Evolutionary conservation across 139 green algal species (phyloP), one percentile per base, ranked within the genome.

Genomic region (Chlamydomonas sp.): DNA sequence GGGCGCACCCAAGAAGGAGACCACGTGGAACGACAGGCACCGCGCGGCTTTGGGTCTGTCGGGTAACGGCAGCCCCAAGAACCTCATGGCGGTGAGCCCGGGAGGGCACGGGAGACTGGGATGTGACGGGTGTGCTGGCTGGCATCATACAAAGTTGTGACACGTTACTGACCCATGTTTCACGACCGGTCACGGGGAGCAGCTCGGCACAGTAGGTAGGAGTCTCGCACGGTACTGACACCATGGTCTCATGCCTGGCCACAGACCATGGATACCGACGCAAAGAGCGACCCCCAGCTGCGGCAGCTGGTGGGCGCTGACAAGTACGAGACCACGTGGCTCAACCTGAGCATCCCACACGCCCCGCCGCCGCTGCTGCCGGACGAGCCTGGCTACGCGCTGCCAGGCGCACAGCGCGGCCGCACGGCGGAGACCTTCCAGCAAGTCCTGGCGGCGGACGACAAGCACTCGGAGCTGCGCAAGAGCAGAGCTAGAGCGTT

Each of bases 271-370:
- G 62, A 62, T 6, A 87, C 62, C 10, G 2, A 12, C 14, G 73
- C 80, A 31, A 14, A 57, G 12, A 20, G 61, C n/a, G 59, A 80
- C 15, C 60, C 60, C 1, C 60, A 15, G 8, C 59, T 80, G 6
- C 57, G 3, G 3, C 3, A 61, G 10, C 60, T 87, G 62, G 83
- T 87, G 73, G 83, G 9, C 10, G 72, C n/a, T n/a, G 16, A 64
- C 0, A 15, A 15, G 31, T 80, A 80, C 71, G 57, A n/a, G 4
- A 86, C 71, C 15, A 62, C 0, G 14, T 86, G 69, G 82, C 18
- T 57, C 82, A 87, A 87, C 71, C 14, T 87, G 49, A 81, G 73
- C 72, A 75, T 80, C 18, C 62, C 83, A 1, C 31, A 2, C 61
- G 7, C 58, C 74, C 62, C 62, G 63, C 63, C 15, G 14, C 83